phyloP scores from a whole-genome alignment of 1,284 basidiomycete species.

The Grifola frondosa region DNA sequence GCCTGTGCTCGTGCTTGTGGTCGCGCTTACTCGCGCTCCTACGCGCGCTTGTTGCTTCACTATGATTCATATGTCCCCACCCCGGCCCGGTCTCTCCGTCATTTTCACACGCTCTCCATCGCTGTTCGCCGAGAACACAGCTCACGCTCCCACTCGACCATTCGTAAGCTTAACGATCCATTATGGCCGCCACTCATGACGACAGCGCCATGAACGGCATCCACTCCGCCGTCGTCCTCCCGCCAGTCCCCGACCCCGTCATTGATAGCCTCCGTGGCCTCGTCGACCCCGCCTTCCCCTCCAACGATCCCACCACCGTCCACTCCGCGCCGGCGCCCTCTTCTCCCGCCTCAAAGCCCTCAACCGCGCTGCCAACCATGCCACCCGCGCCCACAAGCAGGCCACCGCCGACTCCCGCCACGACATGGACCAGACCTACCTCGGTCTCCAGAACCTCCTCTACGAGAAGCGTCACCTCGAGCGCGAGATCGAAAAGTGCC shows the following conservation, averaged over 20 bases:
- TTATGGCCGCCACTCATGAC: constrained; percentile 21
- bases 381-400: constrained; percentile 67
- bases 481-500: constrained; percentile 83
- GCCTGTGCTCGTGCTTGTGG: constrained; percentile 7
- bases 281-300: constrained; percentile 44
- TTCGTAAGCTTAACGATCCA: constrained; percentile 18
- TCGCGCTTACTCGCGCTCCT: constrained; percentile 14
- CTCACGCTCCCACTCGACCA: constrained; percentile 4
- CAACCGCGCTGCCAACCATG: constrained; percentile 69
- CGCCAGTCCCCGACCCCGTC: constrained; percentile 45
- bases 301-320: constrained; percentile 50
- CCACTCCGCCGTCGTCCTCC: constrained; percentile 15
- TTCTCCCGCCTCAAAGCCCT: constrained; percentile 73
- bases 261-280: constrained; percentile 63
- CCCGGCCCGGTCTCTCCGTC: constrained; percentile 1
- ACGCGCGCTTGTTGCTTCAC: too few relatives aligned
- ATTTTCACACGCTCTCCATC: constrained; percentile 6
- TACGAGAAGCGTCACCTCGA: constrained; percentile 84
- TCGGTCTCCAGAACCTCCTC: constrained; percentile 76
- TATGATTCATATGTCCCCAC: too few relatives aligned
- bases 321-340: constrained; percentile 68
- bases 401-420: constrained; percentile 71
- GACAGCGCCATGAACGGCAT: constrained; percentile 12
- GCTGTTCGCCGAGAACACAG: constrained; percentile 3
- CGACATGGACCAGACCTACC: constrained; percentile 81